phyloP scores from a whole-genome alignment of 2,329 filamentous ascomycete species.

The Periconia digitata region DNA sequence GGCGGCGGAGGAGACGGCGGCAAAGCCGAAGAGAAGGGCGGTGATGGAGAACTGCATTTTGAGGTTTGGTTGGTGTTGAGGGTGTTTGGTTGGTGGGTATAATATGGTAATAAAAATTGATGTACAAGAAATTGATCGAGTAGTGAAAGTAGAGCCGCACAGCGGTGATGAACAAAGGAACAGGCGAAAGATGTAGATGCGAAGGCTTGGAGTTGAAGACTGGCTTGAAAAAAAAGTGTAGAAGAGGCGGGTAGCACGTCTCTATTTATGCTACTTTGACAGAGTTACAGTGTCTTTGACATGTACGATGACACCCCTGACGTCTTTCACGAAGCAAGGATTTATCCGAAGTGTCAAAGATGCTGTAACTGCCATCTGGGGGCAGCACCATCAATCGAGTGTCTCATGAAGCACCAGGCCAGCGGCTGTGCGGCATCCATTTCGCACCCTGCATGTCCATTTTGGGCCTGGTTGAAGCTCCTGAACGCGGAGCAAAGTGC shows the following conservation, averaged over 20 bases:
- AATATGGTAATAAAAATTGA: neutral
- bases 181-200: constrained; percentile 13
- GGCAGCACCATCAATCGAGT: neutral
- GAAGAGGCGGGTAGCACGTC: neutral
- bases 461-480: neutral
- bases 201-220: neutral
- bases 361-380: neutral
- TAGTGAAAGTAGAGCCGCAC: constrained; percentile 19
- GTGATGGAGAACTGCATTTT: constrained; percentile 16
- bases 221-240: neutral
- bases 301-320: neutral
- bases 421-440: neutral
- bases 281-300: no score
- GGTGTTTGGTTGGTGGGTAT: constrained; percentile 4
- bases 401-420: neutral
- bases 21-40: constrained; percentile 19
- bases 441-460: neutral
- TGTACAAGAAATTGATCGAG: constrained; percentile 7
- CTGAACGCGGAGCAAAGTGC: neutral
- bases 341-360: neutral
- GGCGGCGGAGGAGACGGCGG: constrained; percentile 19
- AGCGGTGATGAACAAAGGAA: constrained; percentile 17
- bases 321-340: neutral
- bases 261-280: neutral
- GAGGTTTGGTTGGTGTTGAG: neutral